Evolutionary conservation across 768 basidiomycete species (phyloP).

Genomic region (Suillus subaureus): DNA sequence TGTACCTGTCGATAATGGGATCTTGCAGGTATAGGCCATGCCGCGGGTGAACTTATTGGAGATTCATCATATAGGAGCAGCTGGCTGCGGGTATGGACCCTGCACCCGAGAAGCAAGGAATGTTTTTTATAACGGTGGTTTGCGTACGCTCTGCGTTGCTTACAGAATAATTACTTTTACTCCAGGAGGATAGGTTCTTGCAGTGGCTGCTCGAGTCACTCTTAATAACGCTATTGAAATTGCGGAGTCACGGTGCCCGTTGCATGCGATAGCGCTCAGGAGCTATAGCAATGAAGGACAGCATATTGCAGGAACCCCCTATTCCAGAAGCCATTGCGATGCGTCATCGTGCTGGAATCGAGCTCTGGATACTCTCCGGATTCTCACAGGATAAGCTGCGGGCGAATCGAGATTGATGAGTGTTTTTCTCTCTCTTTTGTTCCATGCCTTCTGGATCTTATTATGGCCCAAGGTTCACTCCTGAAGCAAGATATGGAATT

Average conservation of each 20-base stretch:
- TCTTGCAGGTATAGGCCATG: slow-evolving; percentile 68
- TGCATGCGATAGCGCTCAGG: slow-evolving; percentile 69
- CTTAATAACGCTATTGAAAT: slow-evolving; percentile 84
- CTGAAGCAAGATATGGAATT: slow-evolving; percentile 94
- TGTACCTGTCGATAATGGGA: slow-evolving; percentile 83
- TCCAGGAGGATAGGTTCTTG: slow-evolving; percentile 83
- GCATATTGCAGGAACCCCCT: slow-evolving; percentile 70
- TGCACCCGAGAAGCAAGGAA: slow-evolving; percentile 75
- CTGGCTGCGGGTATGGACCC: slow-evolving; percentile 64
- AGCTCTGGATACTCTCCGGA: slow-evolving; percentile 68
- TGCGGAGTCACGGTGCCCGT: slow-evolving; percentile 84
- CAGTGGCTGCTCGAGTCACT: slow-evolving; percentile 73
- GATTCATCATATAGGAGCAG: slow-evolving; percentile 88
- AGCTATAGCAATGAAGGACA: slow-evolving; percentile 95
- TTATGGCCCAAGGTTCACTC: slow-evolving; percentile 63
- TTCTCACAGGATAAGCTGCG: slow-evolving; percentile 97
- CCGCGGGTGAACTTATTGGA: slow-evolving; percentile 52
- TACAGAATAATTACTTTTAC: slow-evolving; percentile 61
- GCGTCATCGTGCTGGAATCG: slow-evolving; percentile 91
- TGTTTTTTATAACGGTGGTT: slow-evolving; percentile 76
- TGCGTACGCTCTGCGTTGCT: slow-evolving; percentile 90
- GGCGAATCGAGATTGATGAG: slow-evolving; percentile 92
- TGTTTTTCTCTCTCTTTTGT: slow-evolving; percentile 12
- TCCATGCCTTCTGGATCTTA: background rate
- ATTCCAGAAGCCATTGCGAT: slow-evolving; percentile 92